Evolutionary conservation across 2,329 filamentous ascomycete species (phyloP).

Genomic region (Ilyonectria destructans): DNA sequence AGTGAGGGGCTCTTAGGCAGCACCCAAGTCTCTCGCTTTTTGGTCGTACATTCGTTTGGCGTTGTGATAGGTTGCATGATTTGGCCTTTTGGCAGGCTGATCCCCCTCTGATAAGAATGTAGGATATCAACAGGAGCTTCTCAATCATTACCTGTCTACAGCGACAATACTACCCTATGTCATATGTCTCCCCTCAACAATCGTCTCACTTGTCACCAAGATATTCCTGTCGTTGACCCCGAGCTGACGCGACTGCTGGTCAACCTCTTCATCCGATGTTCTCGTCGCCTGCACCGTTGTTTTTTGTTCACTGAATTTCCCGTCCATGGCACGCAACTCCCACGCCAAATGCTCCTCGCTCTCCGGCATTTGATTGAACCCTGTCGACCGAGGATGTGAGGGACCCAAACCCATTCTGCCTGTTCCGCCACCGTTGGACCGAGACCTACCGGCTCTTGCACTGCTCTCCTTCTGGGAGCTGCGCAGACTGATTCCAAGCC

Average conservation of each 20-base stretch:
- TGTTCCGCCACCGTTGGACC: not conserved
- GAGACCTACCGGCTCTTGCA: not conserved
- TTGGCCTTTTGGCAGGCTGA: not conserved
- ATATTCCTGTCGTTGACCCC: not conserved
- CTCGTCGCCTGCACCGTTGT: not conserved
- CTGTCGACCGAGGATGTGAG: not conserved
- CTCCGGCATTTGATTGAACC: constrained; percentile 22
- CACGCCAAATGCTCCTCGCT: constrained; percentile 32
- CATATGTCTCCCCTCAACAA: constrained; percentile 11
- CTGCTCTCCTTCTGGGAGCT: constrained; percentile 13
- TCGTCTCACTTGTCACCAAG: constrained; percentile 11
- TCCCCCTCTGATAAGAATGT: not conserved
- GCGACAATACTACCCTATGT: not conserved
- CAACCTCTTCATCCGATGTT: not conserved
- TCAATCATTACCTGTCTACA: no score
- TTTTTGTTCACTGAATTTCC: not conserved
- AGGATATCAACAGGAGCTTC: no score
- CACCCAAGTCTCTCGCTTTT: not conserved
- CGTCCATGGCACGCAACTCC: constrained; percentile 21
- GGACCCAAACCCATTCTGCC: not conserved
- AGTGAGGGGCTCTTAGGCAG: not conserved
- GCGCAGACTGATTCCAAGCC: constrained; percentile 17
- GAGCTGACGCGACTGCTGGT: not conserved
- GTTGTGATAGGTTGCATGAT: not conserved
- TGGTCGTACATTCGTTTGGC: not conserved